These are phyloP conservation scores for Colletotrichum chlorophyti DNA, from an alignment of 2,329 filamentous ascomycete species.

Conservation along the genomic window DNA sequence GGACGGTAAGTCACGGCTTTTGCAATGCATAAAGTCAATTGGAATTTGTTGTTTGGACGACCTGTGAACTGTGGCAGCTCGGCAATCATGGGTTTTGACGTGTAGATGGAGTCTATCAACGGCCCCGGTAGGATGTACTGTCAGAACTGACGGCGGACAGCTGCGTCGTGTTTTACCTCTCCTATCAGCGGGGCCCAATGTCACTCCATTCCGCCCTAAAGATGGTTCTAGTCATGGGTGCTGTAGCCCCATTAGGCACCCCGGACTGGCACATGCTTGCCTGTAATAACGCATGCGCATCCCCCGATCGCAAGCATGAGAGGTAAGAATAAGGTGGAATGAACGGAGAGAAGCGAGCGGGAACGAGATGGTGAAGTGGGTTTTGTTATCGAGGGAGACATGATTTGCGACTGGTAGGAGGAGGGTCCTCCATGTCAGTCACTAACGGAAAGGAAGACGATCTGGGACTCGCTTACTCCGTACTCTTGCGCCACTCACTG, in stretches of 20 bases:
- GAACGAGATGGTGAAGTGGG: constrained; percentile 5
- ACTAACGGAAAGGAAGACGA: no score
- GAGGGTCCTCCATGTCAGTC: no score
- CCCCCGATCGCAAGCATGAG: background rate
- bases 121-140: no score
- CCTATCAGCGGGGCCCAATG: background rate
- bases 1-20: background rate
- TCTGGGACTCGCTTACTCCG: no score
- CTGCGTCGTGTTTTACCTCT: no score
- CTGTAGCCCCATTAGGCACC: constrained; percentile 3
- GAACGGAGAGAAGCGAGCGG: background rate
- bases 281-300: no score
- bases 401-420: no score
- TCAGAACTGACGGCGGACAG: no score
- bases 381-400: background rate
- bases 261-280: constrained; percentile 16
- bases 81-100: no score
- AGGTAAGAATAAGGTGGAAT: background rate
- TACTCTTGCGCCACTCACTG: no score
- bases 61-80: no score
- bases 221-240: background rate
- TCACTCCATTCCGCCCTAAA: background rate
- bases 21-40: constrained; percentile 2
- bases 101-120: no score
- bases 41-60: background rate